These are phyloP conservation scores for Phaeosphaeria sp. DNA, from an alignment of 2,329 filamentous ascomycete genomes.

Conservation along the genomic window DNA sequence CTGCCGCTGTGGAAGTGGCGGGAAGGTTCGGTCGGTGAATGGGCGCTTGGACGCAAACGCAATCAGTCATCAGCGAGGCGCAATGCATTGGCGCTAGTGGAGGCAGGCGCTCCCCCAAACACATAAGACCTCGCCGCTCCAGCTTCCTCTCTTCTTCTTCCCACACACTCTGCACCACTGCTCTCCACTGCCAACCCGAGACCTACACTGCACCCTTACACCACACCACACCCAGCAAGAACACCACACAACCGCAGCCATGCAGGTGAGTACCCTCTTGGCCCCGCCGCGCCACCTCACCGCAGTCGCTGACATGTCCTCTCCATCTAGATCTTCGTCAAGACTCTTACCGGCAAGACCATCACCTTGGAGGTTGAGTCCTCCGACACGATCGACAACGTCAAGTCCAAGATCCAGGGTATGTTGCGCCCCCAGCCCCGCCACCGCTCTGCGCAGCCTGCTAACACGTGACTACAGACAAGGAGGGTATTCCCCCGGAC, in stretches of 20 bases:
- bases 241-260: slow-evolving; percentile 14
- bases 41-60: not conserved
- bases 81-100: not conserved
- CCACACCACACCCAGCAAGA: slow-evolving; percentile 10
- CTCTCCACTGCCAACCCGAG: not conserved
- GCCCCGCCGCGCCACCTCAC: not conserved
- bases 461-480: slow-evolving; percentile 56
- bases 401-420: slow-evolving; percentile 93
- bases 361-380: slow-evolving; percentile 73
- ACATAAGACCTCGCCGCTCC: slow-evolving; percentile 39
- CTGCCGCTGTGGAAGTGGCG: not conserved
- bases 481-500: slow-evolving; percentile 95
- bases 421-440: not conserved
- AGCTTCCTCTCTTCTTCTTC: slow-evolving; percentile 22
- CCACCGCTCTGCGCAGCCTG: too few species aligned
- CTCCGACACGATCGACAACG: too few species aligned
- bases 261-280: not conserved
- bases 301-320: not conserved
- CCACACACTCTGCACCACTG: slow-evolving; percentile 7
- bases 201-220: slow-evolving; percentile 4
- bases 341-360: slow-evolving; percentile 79
- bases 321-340: slow-evolving; percentile 96
- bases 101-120: slow-evolving; percentile 4
- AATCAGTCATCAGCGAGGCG: not conserved
- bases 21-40: not conserved